These are phyloP conservation scores for Fusarium sp. DNA, from an alignment of 2,329 filamentous ascomycete genomes.

Conservation along the genomic window DNA sequence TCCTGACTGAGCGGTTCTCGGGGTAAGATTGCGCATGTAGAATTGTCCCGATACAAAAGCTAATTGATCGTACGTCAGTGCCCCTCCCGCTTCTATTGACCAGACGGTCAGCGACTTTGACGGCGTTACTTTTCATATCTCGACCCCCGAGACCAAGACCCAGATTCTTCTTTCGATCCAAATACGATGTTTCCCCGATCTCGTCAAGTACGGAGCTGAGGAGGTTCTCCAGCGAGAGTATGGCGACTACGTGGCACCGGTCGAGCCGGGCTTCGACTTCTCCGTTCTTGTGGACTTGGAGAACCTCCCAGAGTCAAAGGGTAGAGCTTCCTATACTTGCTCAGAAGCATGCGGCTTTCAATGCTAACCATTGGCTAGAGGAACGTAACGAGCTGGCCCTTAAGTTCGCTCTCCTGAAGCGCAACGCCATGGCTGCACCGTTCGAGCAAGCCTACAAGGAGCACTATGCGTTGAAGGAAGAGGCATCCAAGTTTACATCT, in stretches of 20 bases:
- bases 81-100: conserved; percentile 89
- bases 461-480: conserved; percentile 87
- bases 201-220: conserved; percentile 93
- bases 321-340: conserved; percentile 57
- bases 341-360: not conserved
- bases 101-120: conserved; percentile 99
- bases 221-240: conserved; percentile 95
- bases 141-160: conserved; percentile 92
- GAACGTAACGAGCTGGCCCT: conserved; percentile 87
- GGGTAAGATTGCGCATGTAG: conserved; percentile 68
- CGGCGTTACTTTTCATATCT: conserved; percentile 98
- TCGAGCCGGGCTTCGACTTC: conserved; percentile 96
- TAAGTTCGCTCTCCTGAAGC: conserved; percentile 92
- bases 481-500: conserved; percentile 91
- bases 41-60: conserved; percentile 47
- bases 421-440: conserved; percentile 98
- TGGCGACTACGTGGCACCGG: conserved; percentile 87
- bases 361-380: conserved; percentile 66
- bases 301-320: conserved; percentile 84
- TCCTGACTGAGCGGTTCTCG: conserved; percentile 94
- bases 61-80: conserved; percentile 70
- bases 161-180: conserved; percentile 95
- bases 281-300: conserved; percentile 92
- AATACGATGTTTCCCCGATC: conserved; percentile 94
- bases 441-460: conserved; percentile 98